Base-by-base conservation (phyloP, 306 rosid species). In the Cyclanthera cordifolia region DNA sequence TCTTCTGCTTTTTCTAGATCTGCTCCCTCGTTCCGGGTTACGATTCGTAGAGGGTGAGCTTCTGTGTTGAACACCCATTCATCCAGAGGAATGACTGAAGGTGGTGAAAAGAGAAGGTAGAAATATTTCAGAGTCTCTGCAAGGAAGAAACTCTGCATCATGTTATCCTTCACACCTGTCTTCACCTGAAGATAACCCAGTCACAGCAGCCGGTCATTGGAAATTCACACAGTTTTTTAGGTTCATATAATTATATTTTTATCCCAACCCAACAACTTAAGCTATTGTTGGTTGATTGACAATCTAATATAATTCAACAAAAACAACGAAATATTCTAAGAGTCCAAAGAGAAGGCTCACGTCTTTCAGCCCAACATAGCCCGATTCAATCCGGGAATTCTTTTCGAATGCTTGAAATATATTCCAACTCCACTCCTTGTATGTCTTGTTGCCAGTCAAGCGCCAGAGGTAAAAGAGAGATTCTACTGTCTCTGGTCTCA, bases 381-480 rank as follows among this genome's bases (percentile, higher is more conserved):
- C 99, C 0, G 95, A 74, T 72, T 94, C 99, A 0, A 83, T 0
- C 47, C 97, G 99, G 71, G 95, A 94, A 85, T 88, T 88, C 89
- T 88, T 90, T 79, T 94, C 99, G 23, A 94, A 94, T 74, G 99
- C 99, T 84, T 88, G 96, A 79, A 94, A 94, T 78, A 90, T 94
- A 74, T 94, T 90, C 99, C 99, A 94, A 73, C 97, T 97, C 99
- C 99, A 94, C 67, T 94, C 99, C 82, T 86, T 90, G 83, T 86
- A 94, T 58, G 99, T 94, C 87, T 83, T 82, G 78, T 94, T 94
- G 71, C 97, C 99, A 49, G 99, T 90, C 57, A 94, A 60, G 46
- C 97, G 97, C 95, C 96, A 94, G 28, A 94, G 90, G 82, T 94
- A 94, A 71, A 94, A 94, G 60, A 94, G 96, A 34, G 99, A 94